Evolutionary conservation across 2,329 filamentous ascomycete genomes (phyloP).

Genomic region (Pezizomycotina sp.): DNA sequence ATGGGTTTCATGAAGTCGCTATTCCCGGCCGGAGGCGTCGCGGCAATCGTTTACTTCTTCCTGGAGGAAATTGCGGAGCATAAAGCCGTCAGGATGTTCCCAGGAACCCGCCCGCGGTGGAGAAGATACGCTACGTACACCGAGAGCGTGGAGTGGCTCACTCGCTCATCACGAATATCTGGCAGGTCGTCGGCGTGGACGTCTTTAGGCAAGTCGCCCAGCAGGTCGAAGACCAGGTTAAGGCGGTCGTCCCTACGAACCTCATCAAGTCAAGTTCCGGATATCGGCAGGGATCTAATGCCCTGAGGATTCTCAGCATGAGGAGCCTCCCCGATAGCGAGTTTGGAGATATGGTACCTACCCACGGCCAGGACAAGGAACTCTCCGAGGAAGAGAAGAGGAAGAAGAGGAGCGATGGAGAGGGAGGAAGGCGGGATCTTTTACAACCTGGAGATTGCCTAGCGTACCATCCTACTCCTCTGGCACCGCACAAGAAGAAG

Average conservation of each 20-base stretch:
- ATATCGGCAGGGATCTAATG: conserved; percentile 82
- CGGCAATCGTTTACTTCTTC: conserved; percentile 10
- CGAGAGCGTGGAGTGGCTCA: conserved; percentile 62
- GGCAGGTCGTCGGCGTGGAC: conserved; percentile 85
- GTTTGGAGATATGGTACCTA: conserved; percentile 14
- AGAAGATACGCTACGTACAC: conserved; percentile 16
- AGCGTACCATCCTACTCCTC: conserved; percentile 13
- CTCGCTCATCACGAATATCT: conserved; percentile 63
- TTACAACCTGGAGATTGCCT: conserved; percentile 14
- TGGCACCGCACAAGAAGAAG: conserved; percentile 47
- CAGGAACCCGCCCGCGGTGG: conserved; percentile 9
- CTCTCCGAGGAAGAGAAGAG: conserved; percentile 16
- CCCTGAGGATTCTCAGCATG: conserved; percentile 54
- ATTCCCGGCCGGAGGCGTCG: conserved; percentile 12
- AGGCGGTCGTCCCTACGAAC: conserved; percentile 59
- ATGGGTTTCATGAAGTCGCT: conserved; percentile 11
- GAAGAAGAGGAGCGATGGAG: conserved; percentile 48
- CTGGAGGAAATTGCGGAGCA: conserved; percentile 11
- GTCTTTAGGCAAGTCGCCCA: conserved; percentile 82
- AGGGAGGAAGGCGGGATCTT: conserved; percentile 29
- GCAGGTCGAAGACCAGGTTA: conserved; percentile 89
- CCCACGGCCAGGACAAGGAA: conserved; percentile 15
- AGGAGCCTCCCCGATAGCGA: conserved; percentile 20
- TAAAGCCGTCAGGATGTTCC: conserved; percentile 2
- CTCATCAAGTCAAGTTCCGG: conserved; percentile 43